phyloP scores from a whole-genome alignment of 768 basidiomycete species.

The Boletus speciosus region DNA sequence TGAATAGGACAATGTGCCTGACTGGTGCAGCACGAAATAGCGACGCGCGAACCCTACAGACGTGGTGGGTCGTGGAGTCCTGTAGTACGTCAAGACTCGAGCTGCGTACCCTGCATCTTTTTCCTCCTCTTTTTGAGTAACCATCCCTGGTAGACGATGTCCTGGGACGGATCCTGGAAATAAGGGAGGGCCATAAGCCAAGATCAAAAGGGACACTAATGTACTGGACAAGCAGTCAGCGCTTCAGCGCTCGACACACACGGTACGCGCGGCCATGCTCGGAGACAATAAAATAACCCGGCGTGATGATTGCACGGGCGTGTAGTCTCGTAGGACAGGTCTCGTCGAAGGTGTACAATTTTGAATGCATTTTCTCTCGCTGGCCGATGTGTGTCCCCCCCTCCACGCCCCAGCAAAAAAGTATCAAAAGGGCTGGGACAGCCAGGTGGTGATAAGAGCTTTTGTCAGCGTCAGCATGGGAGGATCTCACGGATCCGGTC shows the following conservation, averaged over 20 bases:
- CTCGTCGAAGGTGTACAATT: not conserved
- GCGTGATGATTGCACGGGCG: not conserved
- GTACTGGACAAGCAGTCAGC: not conserved
- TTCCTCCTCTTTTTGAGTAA: constrained; percentile 82
- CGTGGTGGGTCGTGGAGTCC: not conserved
- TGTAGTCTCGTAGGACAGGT: constrained; percentile 3
- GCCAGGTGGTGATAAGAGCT: not conserved
- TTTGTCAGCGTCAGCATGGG: constrained; percentile 14
- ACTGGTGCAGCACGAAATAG: constrained; percentile 67
- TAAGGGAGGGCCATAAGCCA: constrained; percentile 12
- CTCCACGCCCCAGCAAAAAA: no score
- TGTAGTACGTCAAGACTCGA: not conserved
- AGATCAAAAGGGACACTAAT: no score
- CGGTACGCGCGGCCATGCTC: constrained; percentile 2
- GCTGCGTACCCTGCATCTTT: constrained; percentile 73
- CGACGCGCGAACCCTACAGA: constrained; percentile 75
- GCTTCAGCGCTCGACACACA: not conserved
- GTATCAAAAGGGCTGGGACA: no score
- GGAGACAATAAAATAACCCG: constrained; percentile 6
- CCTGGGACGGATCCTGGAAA: constrained; percentile 12
- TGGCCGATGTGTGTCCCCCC: not conserved
- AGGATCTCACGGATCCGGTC: constrained; percentile 24
- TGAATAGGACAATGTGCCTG: constrained; percentile 72
- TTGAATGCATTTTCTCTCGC: constrained; percentile 11
- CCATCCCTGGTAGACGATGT: constrained; percentile 66